Conservation (phyloP, 2,329 filamentous ascomycete genomes). For the Catunica adiposa region DNA sequence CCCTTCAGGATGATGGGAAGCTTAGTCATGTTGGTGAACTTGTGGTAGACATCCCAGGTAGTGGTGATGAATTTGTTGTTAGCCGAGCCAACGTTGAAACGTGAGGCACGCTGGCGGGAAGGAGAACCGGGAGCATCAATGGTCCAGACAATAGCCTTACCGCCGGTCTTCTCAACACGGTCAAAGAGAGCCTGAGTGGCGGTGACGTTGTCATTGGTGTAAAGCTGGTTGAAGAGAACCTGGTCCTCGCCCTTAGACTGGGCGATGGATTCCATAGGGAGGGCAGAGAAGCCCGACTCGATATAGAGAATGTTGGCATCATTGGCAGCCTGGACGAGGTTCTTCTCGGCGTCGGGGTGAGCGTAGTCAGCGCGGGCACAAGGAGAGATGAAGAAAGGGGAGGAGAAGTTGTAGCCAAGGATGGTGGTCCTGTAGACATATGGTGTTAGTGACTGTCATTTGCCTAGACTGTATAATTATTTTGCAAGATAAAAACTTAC, state of each 20-base stretch:
- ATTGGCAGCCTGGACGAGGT: constrained; percentile 30
- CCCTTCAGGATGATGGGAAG: constrained; percentile 27
- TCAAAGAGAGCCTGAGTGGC: constrained; percentile 21
- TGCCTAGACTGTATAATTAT: constrained; percentile 6
- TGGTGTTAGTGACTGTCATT: constrained; percentile 16
- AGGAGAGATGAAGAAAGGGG: constrained; percentile 34
- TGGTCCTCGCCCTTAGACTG: constrained; percentile 17
- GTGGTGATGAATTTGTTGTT: constrained; percentile 14
- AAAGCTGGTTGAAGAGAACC: constrained; percentile 19
- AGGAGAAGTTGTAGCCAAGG: constrained; percentile 30
- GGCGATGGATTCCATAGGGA: constrained; percentile 23
- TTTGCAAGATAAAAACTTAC: constrained; percentile 17
- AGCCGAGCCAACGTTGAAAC: constrained; percentile 25
- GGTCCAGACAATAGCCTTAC: constrained; percentile 25
- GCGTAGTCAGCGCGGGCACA: constrained; percentile 29
- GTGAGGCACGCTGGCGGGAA: constrained; percentile 24
- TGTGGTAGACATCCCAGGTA: constrained; percentile 14
- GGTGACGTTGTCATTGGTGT: constrained; percentile 21
- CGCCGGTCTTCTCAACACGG: constrained; percentile 21
- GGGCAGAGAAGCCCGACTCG: constrained; percentile 21
- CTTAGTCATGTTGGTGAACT: constrained; percentile 12
- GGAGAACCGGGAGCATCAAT: constrained; percentile 19
- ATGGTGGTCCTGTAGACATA: constrained; percentile 23
- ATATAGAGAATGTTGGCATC: constrained; percentile 31
- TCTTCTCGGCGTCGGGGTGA: constrained; percentile 29